Evolutionary conservation across 192 early-diverging fungal genomes (phyloP), one percentile per base, ranked within the genome.

Genomic region (Mortierella claussenii): DNA sequence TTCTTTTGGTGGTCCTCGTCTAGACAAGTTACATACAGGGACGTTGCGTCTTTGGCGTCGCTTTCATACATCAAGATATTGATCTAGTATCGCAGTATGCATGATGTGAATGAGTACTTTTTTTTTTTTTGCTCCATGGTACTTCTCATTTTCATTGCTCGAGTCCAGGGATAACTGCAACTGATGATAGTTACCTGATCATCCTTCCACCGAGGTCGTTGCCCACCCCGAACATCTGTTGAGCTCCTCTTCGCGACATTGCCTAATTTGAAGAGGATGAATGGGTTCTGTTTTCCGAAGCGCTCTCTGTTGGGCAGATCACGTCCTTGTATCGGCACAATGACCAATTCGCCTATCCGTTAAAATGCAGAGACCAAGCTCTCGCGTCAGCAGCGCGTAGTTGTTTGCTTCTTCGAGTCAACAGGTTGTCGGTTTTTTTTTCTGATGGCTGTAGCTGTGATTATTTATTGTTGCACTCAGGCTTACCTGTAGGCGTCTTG

Each of bases 221-320:
- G 86, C 13, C 86, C 86, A 47, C 86, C 86, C 15, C 84, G 67
- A n/a, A 84, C 78, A 30, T 85, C 84, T 4, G 86, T 84, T 26
- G 74, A 81, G 12, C 79, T 80, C 30, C 76, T 73, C 52, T 80
- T 81, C 1, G 69, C 56, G 37, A 68, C 71, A 47, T 82, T 83
- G 31, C 76, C 84, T 5, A 87, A 55, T 15, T 81, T 70, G 57
- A 87, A 81, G 11, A 85, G 60, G 36, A 78, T 80, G 44, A 86
- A 87, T 2, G 86, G 84, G 53, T 86, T 81, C 64, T 82, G 84
- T 32, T 87, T 87, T 24, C 86, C 86, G 18, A 87, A 64, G 12
- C 69, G 21, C 42, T 76, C 79, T 34, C 66, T 45, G 46, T 74
- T 69, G 20, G 52, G 57, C 36, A 81, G 49, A 23, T 81, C 67